Conservation (phyloP, 768 basidiomycete species). For the Phylloporus sp. region DNA sequence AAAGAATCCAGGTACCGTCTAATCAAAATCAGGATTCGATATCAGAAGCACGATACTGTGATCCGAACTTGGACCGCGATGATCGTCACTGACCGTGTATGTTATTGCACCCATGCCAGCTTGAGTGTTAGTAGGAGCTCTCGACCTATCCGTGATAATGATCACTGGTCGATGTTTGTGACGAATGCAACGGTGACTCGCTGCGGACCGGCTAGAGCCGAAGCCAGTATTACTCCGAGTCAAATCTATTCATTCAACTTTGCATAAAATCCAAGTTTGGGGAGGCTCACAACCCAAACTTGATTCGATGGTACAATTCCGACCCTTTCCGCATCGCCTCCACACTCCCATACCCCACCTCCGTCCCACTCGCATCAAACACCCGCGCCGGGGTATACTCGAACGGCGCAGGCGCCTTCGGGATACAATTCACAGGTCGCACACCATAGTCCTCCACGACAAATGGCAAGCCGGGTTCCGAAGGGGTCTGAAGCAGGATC, state of each 20-base stretch:
- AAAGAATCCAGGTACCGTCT: slow-evolving; percentile 22
- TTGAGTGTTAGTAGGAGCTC: no score
- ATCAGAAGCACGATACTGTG: neutral
- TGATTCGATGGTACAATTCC: slow-evolving; percentile 39
- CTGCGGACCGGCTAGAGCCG: no score
- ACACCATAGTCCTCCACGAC: slow-evolving; percentile 52
- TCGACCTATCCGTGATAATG: no score
- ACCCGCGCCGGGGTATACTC: slow-evolving; percentile 33
- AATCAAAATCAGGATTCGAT: neutral
- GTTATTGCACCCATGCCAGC: slow-evolving; percentile 9
- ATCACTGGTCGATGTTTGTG: no score
- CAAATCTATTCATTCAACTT: no score
- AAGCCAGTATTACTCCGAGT: no score
- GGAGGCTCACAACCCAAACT: slow-evolving; percentile 25
- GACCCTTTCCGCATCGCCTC: slow-evolving; percentile 39
- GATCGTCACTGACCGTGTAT: slow-evolving; percentile 12
- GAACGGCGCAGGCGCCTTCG: slow-evolving; percentile 34
- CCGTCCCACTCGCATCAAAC: slow-evolving; percentile 34
- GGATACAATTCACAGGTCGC: slow-evolving; percentile 36
- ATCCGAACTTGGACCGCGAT: neutral
- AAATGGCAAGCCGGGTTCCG: slow-evolving; percentile 35
- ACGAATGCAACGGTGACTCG: no score
- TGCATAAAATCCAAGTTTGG: no score
- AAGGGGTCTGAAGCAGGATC: slow-evolving; percentile 41
- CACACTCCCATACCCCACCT: slow-evolving; percentile 23